A percentile compares a stretch with the other conserved stretches of the same genome.
These are phyloP conservation scores for Lycium ferocissimum DNA, from an alignment of 257 asterid genomes.

Conservation along the genomic window DNA sequence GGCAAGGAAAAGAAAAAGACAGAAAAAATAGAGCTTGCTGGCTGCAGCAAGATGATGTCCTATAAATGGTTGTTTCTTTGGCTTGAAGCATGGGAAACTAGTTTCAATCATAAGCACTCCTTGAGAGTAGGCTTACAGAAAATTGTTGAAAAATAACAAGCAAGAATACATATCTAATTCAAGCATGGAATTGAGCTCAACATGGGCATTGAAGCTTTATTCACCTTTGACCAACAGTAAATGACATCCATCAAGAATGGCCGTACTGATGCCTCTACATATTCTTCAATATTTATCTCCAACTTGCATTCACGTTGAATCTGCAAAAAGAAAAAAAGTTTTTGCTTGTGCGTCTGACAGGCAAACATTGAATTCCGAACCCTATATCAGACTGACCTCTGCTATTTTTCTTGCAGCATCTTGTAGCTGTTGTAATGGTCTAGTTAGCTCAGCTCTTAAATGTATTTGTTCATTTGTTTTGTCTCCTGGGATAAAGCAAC, in stretches of 20 bases:
- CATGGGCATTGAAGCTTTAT: conserved; percentile 30
- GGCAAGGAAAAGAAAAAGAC: neutral
- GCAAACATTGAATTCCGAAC: neutral
- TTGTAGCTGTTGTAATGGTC: conserved; percentile 94
- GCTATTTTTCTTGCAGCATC: conserved; percentile 96
- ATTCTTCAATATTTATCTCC: conserved; percentile 90
- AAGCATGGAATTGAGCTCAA: conserved; percentile 3
- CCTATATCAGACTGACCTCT: conserved; percentile 58
- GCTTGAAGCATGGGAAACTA: neutral
- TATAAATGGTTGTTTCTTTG: conserved; percentile 6
- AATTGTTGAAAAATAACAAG: neutral
- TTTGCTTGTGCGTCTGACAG: neutral
- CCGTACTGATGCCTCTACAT: conserved; percentile 90
- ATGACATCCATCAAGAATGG: conserved; percentile 97
- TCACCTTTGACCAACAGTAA: conserved; percentile 96
- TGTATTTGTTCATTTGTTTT: conserved; percentile 77
- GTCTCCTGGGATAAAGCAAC: conserved; percentile 96
- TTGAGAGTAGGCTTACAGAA: conserved; percentile 2
- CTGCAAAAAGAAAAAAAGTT: conserved; percentile 47
- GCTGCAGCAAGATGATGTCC: conserved; percentile 14
- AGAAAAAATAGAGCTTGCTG: neutral
- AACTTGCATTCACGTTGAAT: conserved; percentile 98
- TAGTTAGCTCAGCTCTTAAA: conserved; percentile 88
- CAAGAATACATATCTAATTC: neutral
- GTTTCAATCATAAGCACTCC: neutral